Evolutionary conservation across 1,139 yeast genomes (phyloP).

Genomic region (Yamadazyma pseudoaaseri): DNA sequence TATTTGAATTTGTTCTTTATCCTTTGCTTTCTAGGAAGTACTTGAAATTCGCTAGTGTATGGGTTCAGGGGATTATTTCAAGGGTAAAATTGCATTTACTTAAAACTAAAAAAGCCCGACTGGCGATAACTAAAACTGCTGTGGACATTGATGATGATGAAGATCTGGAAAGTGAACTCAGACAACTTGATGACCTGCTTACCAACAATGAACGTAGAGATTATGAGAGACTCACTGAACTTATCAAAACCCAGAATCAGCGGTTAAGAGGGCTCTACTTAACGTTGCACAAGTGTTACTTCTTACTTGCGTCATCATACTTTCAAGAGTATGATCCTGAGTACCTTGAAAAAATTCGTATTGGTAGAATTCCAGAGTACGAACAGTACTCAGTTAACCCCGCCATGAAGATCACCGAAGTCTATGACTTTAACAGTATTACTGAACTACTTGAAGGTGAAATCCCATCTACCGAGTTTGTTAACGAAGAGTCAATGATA

Average conservation of each 20-base stretch:
- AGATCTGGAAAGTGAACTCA: slow-evolving; percentile 23
- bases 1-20: slow-evolving; percentile 51
- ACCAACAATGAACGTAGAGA: slow-evolving; percentile 18
- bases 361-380: not conserved
- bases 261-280: slow-evolving; percentile 55
- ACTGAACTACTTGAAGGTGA: slow-evolving; percentile 4
- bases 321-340: slow-evolving; percentile 59
- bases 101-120: slow-evolving; percentile 5
- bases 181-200: slow-evolving; percentile 10
- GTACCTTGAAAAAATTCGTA: slow-evolving; percentile 25
- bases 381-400: slow-evolving; percentile 1
- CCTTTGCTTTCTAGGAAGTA: slow-evolving; percentile 43
- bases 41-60: slow-evolving; percentile 17
- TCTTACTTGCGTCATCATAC: slow-evolving; percentile 78
- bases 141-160: slow-evolving; percentile 15
- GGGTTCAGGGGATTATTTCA: slow-evolving; percentile 13
- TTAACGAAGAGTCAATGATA: slow-evolving; percentile 6
- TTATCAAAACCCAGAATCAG: slow-evolving; percentile 21
- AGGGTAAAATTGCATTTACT: slow-evolving; percentile 9
- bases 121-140: slow-evolving; percentile 7
- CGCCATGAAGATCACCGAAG: not conserved
- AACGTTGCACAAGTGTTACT: slow-evolving; percentile 69
- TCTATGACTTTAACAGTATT: slow-evolving; percentile 2
- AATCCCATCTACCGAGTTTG: not conserved
- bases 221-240: slow-evolving; percentile 23